These are phyloP conservation scores for Ogataea pilisensis DNA, from an alignment of 805 yeast species.

Conservation along the genomic window DNA sequence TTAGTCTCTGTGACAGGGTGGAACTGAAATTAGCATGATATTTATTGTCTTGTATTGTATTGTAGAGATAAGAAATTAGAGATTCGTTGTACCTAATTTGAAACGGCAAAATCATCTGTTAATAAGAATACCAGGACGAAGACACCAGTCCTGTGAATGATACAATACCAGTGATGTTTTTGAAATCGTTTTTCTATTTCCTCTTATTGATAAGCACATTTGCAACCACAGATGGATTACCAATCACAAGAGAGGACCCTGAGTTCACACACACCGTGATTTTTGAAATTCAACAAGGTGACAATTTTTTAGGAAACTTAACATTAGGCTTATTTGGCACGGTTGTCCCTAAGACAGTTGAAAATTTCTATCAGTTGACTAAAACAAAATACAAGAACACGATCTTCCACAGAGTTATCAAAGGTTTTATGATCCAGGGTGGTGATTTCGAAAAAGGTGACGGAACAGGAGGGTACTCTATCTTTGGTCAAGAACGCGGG, in stretches of 20 bases:
- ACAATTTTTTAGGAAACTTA: conserved; percentile 37
- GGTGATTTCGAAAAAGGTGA: conserved; percentile 69
- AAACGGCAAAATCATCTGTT: too few species aligned
- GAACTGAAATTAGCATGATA: too few species aligned
- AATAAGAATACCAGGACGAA: too few species aligned
- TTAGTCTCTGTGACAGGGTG: too few species aligned
- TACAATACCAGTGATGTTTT: too few species aligned
- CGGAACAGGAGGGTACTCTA: conserved; percentile 77
- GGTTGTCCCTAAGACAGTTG: conserved; percentile 58
- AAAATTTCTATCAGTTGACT: conserved; percentile 53
- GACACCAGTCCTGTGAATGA: too few species aligned
- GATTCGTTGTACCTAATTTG: too few species aligned
- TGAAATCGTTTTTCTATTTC: background rate
- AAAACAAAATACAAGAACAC: conserved; percentile 49
- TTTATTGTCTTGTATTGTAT: too few species aligned
- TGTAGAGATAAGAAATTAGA: too few species aligned
- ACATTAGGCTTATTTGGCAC: conserved; percentile 63
- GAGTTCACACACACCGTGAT: conserved; percentile 42
- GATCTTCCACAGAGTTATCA: conserved; percentile 69
- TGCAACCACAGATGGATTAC: conserved; percentile 1
- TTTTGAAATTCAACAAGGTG: conserved; percentile 36
- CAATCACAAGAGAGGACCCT: conserved; percentile 37
- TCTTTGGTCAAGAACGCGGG: conserved; percentile 56
- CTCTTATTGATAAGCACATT: background rate
- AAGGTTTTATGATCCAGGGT: conserved; percentile 78